These are phyloP conservation scores for Trametes cinnabarina DNA, from an alignment of 768 basidiomycete species.

Conservation along the genomic window DNA sequence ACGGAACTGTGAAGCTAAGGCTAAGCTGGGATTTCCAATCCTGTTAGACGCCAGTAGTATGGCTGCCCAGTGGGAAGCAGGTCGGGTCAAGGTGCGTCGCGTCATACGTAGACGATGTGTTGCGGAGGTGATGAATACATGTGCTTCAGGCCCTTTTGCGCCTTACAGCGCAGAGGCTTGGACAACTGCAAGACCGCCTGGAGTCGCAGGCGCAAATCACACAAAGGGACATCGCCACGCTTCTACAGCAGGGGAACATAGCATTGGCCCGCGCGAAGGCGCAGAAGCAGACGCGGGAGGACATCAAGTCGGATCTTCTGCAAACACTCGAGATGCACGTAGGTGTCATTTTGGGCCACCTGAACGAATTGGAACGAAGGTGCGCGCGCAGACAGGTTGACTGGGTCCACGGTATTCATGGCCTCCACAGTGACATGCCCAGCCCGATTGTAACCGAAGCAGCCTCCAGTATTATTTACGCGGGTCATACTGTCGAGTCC, in stretches of 20 bases:
- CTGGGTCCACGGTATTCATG: neutral
- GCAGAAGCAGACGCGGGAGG: slow-evolving; percentile 62
- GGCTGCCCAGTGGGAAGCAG: slow-evolving; percentile 30
- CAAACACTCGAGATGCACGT: slow-evolving; percentile 66
- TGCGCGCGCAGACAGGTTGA: slow-evolving; percentile 27
- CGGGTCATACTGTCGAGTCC: slow-evolving; percentile 52
- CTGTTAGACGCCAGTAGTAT: slow-evolving; percentile 8
- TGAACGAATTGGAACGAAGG: slow-evolving; percentile 54
- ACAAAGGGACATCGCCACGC: slow-evolving; percentile 64
- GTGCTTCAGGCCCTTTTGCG: slow-evolving; percentile 56
- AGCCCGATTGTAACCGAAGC: slow-evolving; percentile 63
- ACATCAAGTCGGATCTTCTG: slow-evolving; percentile 58
- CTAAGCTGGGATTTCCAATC: neutral
- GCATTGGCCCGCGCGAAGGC: slow-evolving; percentile 70
- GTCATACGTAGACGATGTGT: neutral
- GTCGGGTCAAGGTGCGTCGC: slow-evolving; percentile 32
- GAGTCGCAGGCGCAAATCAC: slow-evolving; percentile 63
- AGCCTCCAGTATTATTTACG: slow-evolving; percentile 63
- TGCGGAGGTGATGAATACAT: neutral
- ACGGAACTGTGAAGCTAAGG: too few species aligned
- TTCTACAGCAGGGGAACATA: slow-evolving; percentile 60
- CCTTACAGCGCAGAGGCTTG: slow-evolving; percentile 60
- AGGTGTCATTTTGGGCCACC: slow-evolving; percentile 57
- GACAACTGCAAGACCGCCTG: slow-evolving; percentile 67
- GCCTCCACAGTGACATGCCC: slow-evolving; percentile 35